Base-by-base conservation (phyloP, 2,329 filamentous ascomycete genomes). In the Penicillium sp. region DNA sequence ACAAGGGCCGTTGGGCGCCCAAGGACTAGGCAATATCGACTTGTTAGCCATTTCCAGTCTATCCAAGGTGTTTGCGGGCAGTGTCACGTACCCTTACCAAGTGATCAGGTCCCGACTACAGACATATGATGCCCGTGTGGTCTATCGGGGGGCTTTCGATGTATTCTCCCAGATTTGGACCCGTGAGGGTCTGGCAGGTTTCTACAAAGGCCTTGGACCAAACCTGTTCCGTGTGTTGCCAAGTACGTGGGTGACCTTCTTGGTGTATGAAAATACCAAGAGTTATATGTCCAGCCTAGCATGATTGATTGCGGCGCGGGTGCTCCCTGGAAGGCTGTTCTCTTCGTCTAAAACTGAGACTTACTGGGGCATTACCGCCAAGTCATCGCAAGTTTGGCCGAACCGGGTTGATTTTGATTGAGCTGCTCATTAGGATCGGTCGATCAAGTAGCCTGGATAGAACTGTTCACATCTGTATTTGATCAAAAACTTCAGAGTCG, bases 251-350 rank as follows among this genome's bases (percentile, higher is more conserved):
- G 91, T 97, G 50, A 97, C 93, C 1, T 97, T 99, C 71, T 75
- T 99, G 65, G 92, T 97, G 22, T 97, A 97, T 75, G 94, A 99
- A 79, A 97, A 97, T 73, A 87, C 89, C 56, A 92, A 89, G 75
- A 86, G 83, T 62, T 87, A 90, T 70, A 71, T 95, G 79, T 84
- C 22, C 67, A 67, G 43, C 78, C 75, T 79, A 16, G 29, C 54
- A 14, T 16, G 31, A 40, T 36, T 27, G 5, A 27, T 8, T 5
- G 24, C 24, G 24, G 24, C 24, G 5, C 24, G 8, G 8, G 8
- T 27, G 24, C 24, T 27, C 24, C 5, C 24, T 27, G 24, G 24
- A 8, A 27, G 24, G 24, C 5, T 27, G 24, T 27, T 5, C 2
- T 27, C 24, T 6, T 27, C 8, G 24, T 27, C 24, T 27, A 8